phyloP scores from a whole-genome alignment of 2,329 filamentous ascomycete genomes.

The Curvularia hawaiiensis region DNA sequence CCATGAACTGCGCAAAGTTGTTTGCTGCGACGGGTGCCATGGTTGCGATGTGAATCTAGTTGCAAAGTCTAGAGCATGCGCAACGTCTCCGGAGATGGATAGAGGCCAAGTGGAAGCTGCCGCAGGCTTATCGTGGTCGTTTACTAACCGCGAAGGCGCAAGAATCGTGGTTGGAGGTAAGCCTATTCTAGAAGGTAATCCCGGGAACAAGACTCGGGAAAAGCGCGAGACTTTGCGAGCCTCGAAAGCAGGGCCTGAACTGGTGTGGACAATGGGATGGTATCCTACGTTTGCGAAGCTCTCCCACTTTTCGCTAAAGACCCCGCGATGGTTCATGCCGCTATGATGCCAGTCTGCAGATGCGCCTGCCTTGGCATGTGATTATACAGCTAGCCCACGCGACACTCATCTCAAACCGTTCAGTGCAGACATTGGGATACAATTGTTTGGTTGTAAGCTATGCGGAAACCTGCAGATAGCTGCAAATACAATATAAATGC shows the following conservation, averaged over 20 bases:
- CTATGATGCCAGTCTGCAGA: conserved; percentile 21
- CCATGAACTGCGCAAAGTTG: conserved; percentile 95
- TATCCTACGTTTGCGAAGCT: not conserved
- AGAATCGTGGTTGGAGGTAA: conserved; percentile 29
- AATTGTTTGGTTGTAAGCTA: conserved; percentile 13
- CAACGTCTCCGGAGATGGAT: conserved; percentile 10
- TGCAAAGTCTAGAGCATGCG: conserved; percentile 12
- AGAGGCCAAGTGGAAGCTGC: conserved; percentile 22
- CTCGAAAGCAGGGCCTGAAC: not conserved
- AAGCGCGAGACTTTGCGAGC: conserved; percentile 5
- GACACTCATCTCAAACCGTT: not conserved
- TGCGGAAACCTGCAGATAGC: conserved; percentile 2
- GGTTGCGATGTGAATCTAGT: conserved; percentile 6
- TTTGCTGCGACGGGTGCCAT: conserved; percentile 37
- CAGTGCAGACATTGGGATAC: not conserved
- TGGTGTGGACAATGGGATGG: not conserved
- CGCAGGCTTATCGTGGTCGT: conserved; percentile 33
- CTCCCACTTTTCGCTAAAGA: conserved; percentile 21
- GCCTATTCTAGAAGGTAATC: conserved; percentile 37
- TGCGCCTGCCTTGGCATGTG: conserved; percentile 20
- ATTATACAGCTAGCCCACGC: conserved; percentile 4
- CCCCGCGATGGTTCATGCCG: conserved; percentile 19
- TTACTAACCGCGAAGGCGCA: conserved; percentile 16
- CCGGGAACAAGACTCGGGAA: conserved; percentile 18
- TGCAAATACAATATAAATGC: conserved; percentile 10